Evolutionary conservation across 441 rosid genomes (phyloP), one percentile per base, ranked within the genome.

Genomic region (Theobroma grandiflorum): DNA sequence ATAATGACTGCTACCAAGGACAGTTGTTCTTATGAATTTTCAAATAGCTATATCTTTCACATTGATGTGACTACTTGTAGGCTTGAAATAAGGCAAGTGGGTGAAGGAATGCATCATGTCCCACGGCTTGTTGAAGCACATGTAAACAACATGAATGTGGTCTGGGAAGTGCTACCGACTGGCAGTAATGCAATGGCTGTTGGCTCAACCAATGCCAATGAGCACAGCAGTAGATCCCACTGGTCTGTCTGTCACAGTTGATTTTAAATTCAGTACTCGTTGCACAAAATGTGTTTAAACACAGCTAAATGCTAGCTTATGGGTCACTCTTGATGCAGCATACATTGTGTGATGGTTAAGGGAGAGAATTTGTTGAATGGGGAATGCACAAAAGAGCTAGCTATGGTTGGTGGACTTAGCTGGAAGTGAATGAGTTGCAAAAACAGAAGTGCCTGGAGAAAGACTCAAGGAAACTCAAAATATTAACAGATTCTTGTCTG

Each of bases 361-460:
- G 98, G 97, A 20, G 93, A 95, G 86, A 95, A 93, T 87, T 81
- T 91, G 85, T 87, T 96, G 86, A 95, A 85, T 83, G 98, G 97
- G 49, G 98, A 95, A 85, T 86, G 94, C 86, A 91, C 96, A 57
- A 95, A 95, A 85, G 86, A 96, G 97, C 93, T 95, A 93, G 86
- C 85, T 96, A 47, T 96, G 99, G 98, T 74, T 96, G 81, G 98
- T 95, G 74, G 99, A 96, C 80, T 87, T 96, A 78, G 99, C 99
- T 18, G 99, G 99, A 83, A 96, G 99, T 75, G 99, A 96, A 81
- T 88, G 98, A 83, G 89, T 96, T 71, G 92, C 99, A 61, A 92
- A 95, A 89, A 91, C 96, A 58, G 99, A 96, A 79, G 98, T 91
- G 38, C 97, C 88, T 81, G 99, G 98, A 71, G 99, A 93, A 77